Evolutionary conservation across 345 rosid species (phyloP).

Genomic region (Populus davidiana): DNA sequence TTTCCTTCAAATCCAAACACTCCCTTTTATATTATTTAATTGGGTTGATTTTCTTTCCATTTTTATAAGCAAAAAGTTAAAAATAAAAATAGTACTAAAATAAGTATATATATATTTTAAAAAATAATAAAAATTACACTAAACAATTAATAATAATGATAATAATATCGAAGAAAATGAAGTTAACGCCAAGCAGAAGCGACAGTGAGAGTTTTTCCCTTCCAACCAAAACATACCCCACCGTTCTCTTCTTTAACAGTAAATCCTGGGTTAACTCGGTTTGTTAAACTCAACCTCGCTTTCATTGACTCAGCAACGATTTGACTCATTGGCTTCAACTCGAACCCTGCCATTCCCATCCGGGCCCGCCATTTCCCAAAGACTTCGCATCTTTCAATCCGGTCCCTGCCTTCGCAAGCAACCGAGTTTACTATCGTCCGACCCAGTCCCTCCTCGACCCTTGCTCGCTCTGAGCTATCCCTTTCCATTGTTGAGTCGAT

Average conservation of each 20-base stretch:
- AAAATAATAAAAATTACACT: neutral
- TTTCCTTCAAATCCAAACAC: slow-evolving; percentile 37
- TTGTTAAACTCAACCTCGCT: slow-evolving; percentile 41
- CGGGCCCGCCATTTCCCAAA: slow-evolving; percentile 97
- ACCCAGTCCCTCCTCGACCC: slow-evolving; percentile 63
- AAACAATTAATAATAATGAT: slow-evolving; percentile 34
- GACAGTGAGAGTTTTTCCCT: slow-evolving; percentile 79
- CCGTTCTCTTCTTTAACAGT: slow-evolving; percentile 77
- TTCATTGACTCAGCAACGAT: slow-evolving; percentile 58
- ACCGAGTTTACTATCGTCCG: slow-evolving; percentile 70
- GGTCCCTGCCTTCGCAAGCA: slow-evolving; percentile 82
- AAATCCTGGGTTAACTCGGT: slow-evolving; percentile 59
- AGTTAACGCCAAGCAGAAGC: slow-evolving; percentile 95
- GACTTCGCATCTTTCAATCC: slow-evolving; percentile 89
- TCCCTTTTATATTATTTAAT: slow-evolving; percentile 30
- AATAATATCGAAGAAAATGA: slow-evolving; percentile 21
- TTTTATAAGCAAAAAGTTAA: neutral
- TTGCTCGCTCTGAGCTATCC: slow-evolving; percentile 42
- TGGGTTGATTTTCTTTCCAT: slow-evolving; percentile 18
- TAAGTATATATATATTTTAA: neutral
- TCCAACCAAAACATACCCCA: slow-evolving; percentile 87
- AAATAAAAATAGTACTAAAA: neutral
- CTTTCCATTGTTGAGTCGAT: slow-evolving; percentile 53
- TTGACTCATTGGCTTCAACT: slow-evolving; percentile 49
- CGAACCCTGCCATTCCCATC: slow-evolving; percentile 92